Base-by-base conservation (phyloP, 495 filamentous ascomycete genomes). In the Hypoxylon rickii region DNA sequence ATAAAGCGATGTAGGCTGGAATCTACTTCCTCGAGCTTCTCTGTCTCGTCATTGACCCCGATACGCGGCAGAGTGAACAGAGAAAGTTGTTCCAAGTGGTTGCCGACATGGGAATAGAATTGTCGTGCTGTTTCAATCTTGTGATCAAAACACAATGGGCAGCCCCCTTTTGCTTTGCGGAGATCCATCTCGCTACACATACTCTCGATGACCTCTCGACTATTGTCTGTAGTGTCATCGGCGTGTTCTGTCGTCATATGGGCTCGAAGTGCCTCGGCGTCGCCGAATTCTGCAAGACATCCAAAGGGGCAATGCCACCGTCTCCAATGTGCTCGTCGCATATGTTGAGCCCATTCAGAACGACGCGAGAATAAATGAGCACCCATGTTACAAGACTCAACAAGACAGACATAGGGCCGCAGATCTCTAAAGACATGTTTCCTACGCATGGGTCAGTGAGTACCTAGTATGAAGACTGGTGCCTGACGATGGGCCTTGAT, bases 391-490 rank as follows among this genome's bases (percentile, higher is more conserved):
- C 39, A 4, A 12, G 39, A n/a, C 7, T 12, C n/a, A n/a, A n/a
- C 39, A 10, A 59, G 41, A 24, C 65, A 70, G 1, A 68, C 29
- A 33, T 70, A 68, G 11, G 65, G 62, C 47, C 55, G 52, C 0
- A 70, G 41, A 43, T 70, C 65, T 0, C 51, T 33, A 19, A 63
- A 63, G 3, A 70, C 63, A 41, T 70, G 67, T 17, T 58, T 63
- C 22, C 64, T 42, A 42, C 15, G 6, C 16, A 13, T 2, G 12
- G 1, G 7, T 4, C 12, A 4, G 18, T 42, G 3, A 42, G 39
- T n/a, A 13, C 24, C 18, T 2, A 12, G n/a, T 2, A 17, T 6
- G 39, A 7, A 12, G 5, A 3, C 7, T 3, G 21, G 15, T 21
- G 19, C 15, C 4, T 2, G n/a, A 24, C 13, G 5, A 34, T 24